Evolutionary conservation across 257 asterid genomes (phyloP).

Genomic region (Nicotiana tabacum): DNA sequence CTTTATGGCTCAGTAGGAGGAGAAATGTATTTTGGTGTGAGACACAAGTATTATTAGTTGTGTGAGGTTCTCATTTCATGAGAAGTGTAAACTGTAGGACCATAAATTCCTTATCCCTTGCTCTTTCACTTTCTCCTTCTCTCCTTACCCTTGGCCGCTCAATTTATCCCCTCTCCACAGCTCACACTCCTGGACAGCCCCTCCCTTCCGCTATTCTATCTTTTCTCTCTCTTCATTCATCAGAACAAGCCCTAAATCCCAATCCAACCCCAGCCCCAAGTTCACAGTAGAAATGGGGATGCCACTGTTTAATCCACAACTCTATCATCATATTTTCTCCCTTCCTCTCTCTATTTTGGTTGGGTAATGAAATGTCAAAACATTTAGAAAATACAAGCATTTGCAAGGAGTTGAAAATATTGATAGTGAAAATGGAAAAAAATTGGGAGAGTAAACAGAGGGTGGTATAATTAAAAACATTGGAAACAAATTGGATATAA

Average conservation of each 20-base stretch:
- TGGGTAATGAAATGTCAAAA: not conserved
- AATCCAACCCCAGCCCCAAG: not conserved
- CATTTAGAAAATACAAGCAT: not conserved
- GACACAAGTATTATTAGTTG: not conserved
- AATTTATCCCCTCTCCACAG: not conserved
- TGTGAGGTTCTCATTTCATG: not conserved
- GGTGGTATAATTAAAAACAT: not conserved
- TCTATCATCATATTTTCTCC: not conserved
- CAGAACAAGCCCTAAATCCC: not conserved
- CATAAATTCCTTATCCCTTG: not conserved
- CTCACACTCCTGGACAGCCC: not conserved
- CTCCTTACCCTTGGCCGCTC: not conserved
- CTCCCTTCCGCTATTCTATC: not conserved
- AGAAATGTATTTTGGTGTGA: not conserved
- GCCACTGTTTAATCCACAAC: not conserved
- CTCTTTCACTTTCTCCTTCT: not conserved
- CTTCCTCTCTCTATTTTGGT: slow-evolving; percentile 3
- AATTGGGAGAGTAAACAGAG: not conserved
- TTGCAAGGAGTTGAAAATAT: not conserved
- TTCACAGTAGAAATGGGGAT: not conserved
- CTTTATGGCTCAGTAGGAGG: not conserved
- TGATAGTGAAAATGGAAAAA: not conserved
- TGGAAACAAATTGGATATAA: not conserved
- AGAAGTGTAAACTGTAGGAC: not conserved
- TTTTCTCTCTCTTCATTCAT: not conserved